Base-by-base conservation (phyloP, 306 rosid species). In the Cicer judaicum region DNA sequence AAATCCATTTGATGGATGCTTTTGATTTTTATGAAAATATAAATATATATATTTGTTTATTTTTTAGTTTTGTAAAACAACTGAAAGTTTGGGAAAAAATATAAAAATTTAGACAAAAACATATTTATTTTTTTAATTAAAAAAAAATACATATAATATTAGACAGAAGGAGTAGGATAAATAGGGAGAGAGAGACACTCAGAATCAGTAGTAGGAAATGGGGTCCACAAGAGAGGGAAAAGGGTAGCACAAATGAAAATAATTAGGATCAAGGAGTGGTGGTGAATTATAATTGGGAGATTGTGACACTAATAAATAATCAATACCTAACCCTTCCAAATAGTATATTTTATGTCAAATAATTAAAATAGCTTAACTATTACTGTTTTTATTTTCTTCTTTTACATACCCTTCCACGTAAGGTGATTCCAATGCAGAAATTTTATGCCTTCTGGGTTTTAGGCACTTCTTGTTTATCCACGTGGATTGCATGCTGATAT, bases 161-260 rank as follows among this genome's bases (percentile, higher is more conserved):
- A 24, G 34, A 24, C 34, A 24, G 36, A 29, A 29, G 3, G 34
- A 29, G 56, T 47, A 42, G 14, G 63, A 80, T 85, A 78, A 60
- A 71, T 72, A 83, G 69, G 70, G 85, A 73, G 59, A 68, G 40
- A 66, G 66, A 13, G 80, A 16, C 21, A 43, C 76, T 78, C 44
- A 72, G 84, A 80, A 78, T 68, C 55, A 53, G 73, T 53, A 61
- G 53, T 50, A 40, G 7, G 13, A 34, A 42, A 11, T 10, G 15
- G 84, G 92, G 77, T 71, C 88, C 85, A 81, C 85, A 56, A 3
- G 48, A 18, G 70, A 36, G 64, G 70, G 74, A 73, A 84, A 81
- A 66, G 63, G 84, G 64, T 74, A 55, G 69, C 82, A 79, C 15
- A 44, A 76, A 64, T 48, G 36, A 39, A 76, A 72, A 40, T 21